Conservation (phyloP, 805 yeast genomes). For the Candida nanaspora region DNA sequence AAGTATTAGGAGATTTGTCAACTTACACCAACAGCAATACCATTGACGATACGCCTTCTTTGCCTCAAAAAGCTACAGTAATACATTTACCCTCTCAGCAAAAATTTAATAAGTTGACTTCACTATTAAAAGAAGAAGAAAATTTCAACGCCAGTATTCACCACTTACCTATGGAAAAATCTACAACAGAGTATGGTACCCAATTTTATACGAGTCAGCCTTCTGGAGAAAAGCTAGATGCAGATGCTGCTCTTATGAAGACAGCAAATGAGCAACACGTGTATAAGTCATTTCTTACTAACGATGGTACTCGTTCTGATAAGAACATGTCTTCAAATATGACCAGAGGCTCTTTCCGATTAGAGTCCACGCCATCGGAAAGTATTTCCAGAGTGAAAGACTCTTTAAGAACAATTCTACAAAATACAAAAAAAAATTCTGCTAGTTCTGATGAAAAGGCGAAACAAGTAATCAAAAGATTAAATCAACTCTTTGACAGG, state of each 20-base stretch:
- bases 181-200: constrained; percentile 20
- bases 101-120: not conserved
- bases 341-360: too few relatives aligned
- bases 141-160: not conserved
- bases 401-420: constrained; percentile 1
- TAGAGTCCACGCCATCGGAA: constrained; percentile 1
- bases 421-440: not conserved
- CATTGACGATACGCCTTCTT: constrained; percentile 10
- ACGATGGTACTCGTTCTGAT: not conserved
- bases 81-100: not conserved
- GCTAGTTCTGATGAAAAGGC: not conserved
- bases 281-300: not conserved
- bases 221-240: constrained; percentile 3
- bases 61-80: not conserved
- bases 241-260: constrained; percentile 15
- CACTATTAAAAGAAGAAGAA: constrained; percentile 1
- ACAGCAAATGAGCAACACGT: constrained; percentile 3
- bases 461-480: not conserved
- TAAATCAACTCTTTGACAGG: constrained; percentile 12
- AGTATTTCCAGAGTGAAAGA: not conserved
- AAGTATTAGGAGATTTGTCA: not conserved
- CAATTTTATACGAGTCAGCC: constrained; percentile 16
- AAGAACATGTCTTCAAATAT: not conserved
- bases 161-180: too few relatives aligned
- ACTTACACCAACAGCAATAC: not conserved